Evolutionary conservation across 352 stramenopile genomes (phyloP).

Genomic region (Pythium brachiatum): DNA sequence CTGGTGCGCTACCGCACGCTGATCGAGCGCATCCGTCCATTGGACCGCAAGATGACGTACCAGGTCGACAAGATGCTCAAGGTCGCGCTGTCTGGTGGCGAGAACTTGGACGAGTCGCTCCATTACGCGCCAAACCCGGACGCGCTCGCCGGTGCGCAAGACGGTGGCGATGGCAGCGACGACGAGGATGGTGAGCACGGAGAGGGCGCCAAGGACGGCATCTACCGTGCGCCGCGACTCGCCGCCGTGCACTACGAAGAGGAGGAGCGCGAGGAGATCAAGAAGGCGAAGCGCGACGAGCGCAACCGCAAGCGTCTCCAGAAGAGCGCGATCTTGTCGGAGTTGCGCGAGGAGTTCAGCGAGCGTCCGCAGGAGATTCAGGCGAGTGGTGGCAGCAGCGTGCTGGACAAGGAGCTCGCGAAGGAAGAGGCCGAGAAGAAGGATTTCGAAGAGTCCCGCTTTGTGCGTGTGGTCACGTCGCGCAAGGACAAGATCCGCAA

Average conservation of each 20-base stretch:
- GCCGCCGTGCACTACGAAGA: slow-evolving; percentile 83
- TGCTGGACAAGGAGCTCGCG: slow-evolving; percentile 77
- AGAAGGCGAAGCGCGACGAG: slow-evolving; percentile 81
- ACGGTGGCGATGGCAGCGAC: slow-evolving; percentile 50
- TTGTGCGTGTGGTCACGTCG: slow-evolving; percentile 82
- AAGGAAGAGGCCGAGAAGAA: slow-evolving; percentile 83
- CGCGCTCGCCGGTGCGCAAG: slow-evolving; percentile 46
- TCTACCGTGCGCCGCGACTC: slow-evolving; percentile 76
- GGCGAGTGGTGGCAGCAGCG: slow-evolving; percentile 51
- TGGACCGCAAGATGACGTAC: slow-evolving; percentile 88
- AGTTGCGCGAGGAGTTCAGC: slow-evolving; percentile 85
- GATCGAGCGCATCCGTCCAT: slow-evolving; percentile 77
- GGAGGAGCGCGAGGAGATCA: slow-evolving; percentile 73
- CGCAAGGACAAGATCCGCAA: slow-evolving; percentile 89
- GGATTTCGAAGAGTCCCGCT: slow-evolving; percentile 82
- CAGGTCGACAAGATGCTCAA: slow-evolving; percentile 91
- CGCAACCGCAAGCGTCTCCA: slow-evolving; percentile 77
- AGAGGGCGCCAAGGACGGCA: slow-evolving; percentile 44
- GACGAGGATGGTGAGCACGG: slow-evolving; percentile 22
- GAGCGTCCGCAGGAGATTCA: slow-evolving; percentile 73
- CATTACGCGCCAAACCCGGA: slow-evolving; percentile 81
- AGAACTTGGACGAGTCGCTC: slow-evolving; percentile 73
- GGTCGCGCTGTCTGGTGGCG: slow-evolving; percentile 70
- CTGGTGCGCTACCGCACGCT: slow-evolving; percentile 82
- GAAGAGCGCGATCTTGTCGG: slow-evolving; percentile 81